Percentiles rank a stretch among this genome's conserved stretches.
These are phyloP conservation scores for Cyberlindnera japonica DNA, from an alignment of 805 yeast genomes.

Conservation along the genomic window DNA sequence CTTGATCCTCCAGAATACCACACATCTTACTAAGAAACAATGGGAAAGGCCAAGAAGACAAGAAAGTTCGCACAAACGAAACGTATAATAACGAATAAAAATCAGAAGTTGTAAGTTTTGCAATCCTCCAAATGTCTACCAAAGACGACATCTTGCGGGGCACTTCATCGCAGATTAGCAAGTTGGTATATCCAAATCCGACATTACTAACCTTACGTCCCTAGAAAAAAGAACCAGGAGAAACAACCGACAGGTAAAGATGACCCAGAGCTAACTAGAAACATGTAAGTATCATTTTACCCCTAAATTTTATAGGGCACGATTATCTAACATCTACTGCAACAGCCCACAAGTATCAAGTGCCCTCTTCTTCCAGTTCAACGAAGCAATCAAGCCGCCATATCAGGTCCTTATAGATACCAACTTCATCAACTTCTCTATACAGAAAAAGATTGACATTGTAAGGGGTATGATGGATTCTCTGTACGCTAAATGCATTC, in stretches of 20 bases:
- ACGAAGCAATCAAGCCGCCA: constrained; percentile 95
- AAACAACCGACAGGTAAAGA: constrained; percentile 40
- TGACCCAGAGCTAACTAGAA: constrained; percentile 74
- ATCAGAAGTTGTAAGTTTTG: constrained; percentile 52
- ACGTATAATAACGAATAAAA: constrained; percentile 72
- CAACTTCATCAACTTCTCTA: constrained; percentile 92
- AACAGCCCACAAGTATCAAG: constrained; percentile 87
- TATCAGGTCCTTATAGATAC: constrained; percentile 95
- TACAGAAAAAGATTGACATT: constrained; percentile 90
- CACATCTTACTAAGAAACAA: constrained; percentile 25
- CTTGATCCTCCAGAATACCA: not conserved
- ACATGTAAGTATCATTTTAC: constrained; percentile 32
- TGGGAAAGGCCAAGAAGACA: constrained; percentile 98
- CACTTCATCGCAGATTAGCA: too few relatives aligned
- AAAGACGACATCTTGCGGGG: not conserved
- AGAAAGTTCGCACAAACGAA: constrained; percentile 94
- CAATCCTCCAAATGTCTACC: too few relatives aligned
- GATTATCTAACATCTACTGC: not conserved
- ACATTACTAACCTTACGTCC: constrained; percentile 2
- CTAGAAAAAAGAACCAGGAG: constrained; percentile 39
- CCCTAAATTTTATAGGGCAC: not conserved
- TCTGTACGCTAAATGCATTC: constrained; percentile 90
- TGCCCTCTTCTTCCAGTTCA: constrained; percentile 91
- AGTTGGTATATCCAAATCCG: too few relatives aligned
- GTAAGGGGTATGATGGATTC: constrained; percentile 98